Conservation (phyloP, 73 alveolate species). For the Paramecium sonneborni region DNA sequence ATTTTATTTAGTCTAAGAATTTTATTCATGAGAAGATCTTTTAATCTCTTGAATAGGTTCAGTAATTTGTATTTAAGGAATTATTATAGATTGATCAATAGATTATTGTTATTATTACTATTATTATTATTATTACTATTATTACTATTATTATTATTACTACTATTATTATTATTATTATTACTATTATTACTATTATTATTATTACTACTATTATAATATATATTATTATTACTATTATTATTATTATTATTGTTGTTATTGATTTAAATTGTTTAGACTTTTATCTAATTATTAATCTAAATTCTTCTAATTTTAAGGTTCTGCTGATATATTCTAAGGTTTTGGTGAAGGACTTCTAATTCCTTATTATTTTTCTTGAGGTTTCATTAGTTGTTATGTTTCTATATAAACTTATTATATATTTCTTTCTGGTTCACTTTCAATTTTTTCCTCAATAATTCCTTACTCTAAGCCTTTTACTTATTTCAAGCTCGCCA, state of each 20-base stretch:
- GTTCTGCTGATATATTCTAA: neutral
- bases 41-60: neutral
- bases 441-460: neutral
- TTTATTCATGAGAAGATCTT: neutral
- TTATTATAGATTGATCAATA: too few relatives aligned
- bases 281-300: neutral
- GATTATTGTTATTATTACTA: too few relatives aligned
- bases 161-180: too few relatives aligned
- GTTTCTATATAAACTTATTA: neutral
- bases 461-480: constrained; percentile 2
- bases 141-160: too few relatives aligned
- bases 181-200: too few relatives aligned
- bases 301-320: neutral
- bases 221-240: too few relatives aligned
- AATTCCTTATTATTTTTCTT: neutral
- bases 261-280: neutral
- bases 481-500: neutral
- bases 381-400: neutral
- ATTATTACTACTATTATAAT: too few relatives aligned
- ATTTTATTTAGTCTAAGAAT: neutral
- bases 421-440: neutral
- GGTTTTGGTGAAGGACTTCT: neutral
- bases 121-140: too few relatives aligned
- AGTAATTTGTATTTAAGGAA: neutral
- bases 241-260: neutral